Conservation (phyloP, 495 filamentous ascomycete genomes). For the Penicillium canescens region DNA sequence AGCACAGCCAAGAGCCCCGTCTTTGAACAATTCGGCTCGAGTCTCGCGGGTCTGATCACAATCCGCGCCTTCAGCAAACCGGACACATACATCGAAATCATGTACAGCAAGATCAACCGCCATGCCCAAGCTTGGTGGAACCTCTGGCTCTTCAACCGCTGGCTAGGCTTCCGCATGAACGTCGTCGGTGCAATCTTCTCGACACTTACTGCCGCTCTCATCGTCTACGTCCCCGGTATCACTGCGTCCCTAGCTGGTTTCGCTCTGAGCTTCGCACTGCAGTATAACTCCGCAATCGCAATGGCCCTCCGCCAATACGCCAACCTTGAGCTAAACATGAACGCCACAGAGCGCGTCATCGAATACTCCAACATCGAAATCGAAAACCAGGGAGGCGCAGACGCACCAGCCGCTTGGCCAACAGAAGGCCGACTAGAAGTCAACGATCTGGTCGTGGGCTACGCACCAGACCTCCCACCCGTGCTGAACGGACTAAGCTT, state of each 20-base stretch:
- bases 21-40: conserved; percentile 73
- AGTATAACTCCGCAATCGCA: conserved; percentile 52
- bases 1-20: conserved; percentile 72
- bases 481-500: conserved; percentile 77
- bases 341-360: conserved; percentile 76
- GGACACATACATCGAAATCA: conserved; percentile 61
- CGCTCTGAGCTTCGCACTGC: conserved; percentile 61
- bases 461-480: conserved; percentile 73
- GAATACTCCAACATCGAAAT: conserved; percentile 75
- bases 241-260: conserved; percentile 80
- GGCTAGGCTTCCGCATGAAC: conserved; percentile 73
- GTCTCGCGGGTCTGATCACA: conserved; percentile 69
- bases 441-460: conserved; percentile 68
- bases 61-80: conserved; percentile 73
- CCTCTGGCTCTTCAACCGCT: conserved; percentile 69
- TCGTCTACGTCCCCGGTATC: conserved; percentile 62
- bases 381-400: conserved; percentile 58
- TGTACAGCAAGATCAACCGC: conserved; percentile 66
- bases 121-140: conserved; percentile 64
- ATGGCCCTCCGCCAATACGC: conserved; percentile 52
- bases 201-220: conserved; percentile 60
- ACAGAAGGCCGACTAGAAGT: conserved; percentile 75
- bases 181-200: conserved; percentile 71
- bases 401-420: conserved; percentile 78
- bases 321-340: conserved; percentile 75